phyloP scores from a whole-genome alignment of 805 yeast species.

The Sungouiozyma intestinalis region DNA sequence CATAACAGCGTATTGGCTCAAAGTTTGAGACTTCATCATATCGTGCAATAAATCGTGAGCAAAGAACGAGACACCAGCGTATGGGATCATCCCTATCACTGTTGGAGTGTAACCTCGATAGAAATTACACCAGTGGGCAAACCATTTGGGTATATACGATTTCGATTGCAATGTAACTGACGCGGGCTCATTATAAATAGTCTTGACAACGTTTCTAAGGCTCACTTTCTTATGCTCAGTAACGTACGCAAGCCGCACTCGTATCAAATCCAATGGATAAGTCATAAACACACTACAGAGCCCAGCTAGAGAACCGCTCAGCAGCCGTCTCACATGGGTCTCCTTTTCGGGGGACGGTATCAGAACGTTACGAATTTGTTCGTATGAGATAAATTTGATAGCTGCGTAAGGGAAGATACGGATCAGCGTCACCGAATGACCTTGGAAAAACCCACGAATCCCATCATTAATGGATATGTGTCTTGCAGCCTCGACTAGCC shows the following conservation, averaged over 20 bases:
- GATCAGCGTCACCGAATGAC: slow-evolving; percentile 86
- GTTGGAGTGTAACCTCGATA: slow-evolving; percentile 94
- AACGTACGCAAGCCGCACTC: slow-evolving; percentile 88
- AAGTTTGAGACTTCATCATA: slow-evolving; percentile 50
- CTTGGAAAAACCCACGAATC: slow-evolving; percentile 73
- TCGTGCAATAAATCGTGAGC: slow-evolving; percentile 91
- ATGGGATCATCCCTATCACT: slow-evolving; percentile 89
- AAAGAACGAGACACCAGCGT: slow-evolving; percentile 94
- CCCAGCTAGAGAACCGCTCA: slow-evolving; percentile 89
- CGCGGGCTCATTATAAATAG: slow-evolving; percentile 26
- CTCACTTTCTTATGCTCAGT: slow-evolving; percentile 36
- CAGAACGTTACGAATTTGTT: slow-evolving; percentile 70
- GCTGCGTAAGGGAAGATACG: slow-evolving; percentile 97
- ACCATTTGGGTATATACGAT: slow-evolving; percentile 30
- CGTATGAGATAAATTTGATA: slow-evolving; percentile 91
- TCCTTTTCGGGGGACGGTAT: slow-evolving; percentile 71
- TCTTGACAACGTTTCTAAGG: slow-evolving; percentile 20
- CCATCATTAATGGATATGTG: slow-evolving; percentile 66
- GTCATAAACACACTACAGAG: slow-evolving; percentile 78
- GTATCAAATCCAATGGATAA: slow-evolving; percentile 81
- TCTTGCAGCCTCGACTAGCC: slow-evolving; percentile 62
- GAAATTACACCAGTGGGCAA: slow-evolving; percentile 46
- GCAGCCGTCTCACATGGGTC: slow-evolving; percentile 66
- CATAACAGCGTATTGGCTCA: slow-evolving; percentile 44
- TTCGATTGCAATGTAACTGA: slow-evolving; percentile 21